These are phyloP conservation scores for Oemleria cerasiformis DNA, from an alignment of 306 rosid species.

Conservation along the genomic window DNA sequence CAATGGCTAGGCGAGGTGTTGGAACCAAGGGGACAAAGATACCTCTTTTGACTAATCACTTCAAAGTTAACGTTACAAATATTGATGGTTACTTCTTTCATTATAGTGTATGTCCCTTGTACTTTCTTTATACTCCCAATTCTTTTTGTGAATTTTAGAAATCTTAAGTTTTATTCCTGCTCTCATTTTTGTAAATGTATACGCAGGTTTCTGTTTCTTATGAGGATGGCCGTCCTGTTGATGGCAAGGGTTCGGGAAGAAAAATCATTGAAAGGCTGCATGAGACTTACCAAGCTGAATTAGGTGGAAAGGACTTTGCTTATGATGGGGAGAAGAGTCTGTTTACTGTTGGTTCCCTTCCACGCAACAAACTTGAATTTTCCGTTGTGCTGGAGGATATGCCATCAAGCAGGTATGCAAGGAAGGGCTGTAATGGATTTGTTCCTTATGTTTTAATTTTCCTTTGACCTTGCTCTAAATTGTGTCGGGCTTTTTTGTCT, in stretches of 20 bases:
- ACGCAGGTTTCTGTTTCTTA: conserved; percentile 66
- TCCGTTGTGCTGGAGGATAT: conserved; percentile 76
- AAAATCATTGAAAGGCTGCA: conserved; percentile 70
- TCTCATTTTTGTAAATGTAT: conserved; percentile 1
- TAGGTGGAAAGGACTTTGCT: conserved; percentile 79
- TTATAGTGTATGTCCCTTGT: conserved; percentile 62
- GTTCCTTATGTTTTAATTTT: background rate
- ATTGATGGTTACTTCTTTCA: conserved; percentile 66
- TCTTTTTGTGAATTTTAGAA: background rate
- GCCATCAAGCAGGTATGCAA: conserved; percentile 52
- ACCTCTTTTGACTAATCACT: conserved; percentile 68
- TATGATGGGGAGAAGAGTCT: conserved; percentile 90
- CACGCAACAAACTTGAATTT: conserved; percentile 79
- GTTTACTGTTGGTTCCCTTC: conserved; percentile 83
- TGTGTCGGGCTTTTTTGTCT: background rate
- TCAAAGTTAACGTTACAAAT: conserved; percentile 56
- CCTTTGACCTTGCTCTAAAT: background rate
- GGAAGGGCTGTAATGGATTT: background rate
- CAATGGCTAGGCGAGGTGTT: conserved; percentile 62
- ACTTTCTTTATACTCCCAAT: background rate
- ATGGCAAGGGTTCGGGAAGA: conserved; percentile 78
- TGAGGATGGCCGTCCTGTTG: conserved; percentile 93
- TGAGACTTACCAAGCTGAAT: conserved; percentile 64
- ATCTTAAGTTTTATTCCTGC: background rate
- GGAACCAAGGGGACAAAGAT: conserved; percentile 64